Evolutionary conservation across 2,329 filamentous ascomycete species (phyloP), one percentile per base, ranked within the genome.

Genomic region (Phialophora chinensis): DNA sequence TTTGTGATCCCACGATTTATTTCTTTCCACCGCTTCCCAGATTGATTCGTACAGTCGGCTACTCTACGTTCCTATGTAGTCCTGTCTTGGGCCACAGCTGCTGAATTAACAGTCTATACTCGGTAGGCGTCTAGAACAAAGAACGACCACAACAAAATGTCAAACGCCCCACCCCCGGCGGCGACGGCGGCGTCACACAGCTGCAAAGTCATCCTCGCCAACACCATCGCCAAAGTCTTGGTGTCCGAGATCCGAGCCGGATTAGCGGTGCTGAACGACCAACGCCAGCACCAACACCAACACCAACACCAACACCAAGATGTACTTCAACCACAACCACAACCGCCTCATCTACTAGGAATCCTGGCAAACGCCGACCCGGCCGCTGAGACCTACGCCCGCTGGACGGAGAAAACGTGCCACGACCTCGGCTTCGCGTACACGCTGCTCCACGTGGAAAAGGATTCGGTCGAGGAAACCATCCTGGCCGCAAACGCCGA

Each of bases 341-440:
- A 31, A 10, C 38, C 38, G 38, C 38, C 95, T 38, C 89, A 91
- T 68, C 86, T 99, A 61, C 91, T 94, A 53, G 95, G 94, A 66
- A 97, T 97, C 80, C 84, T 99, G 64, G 93, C 94, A 72, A 98
- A 97, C 79, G 86, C 87, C 71, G 95, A 99, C 80, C 92, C 93
- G 33, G 92, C 93, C 47, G 94, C 94, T 35, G 84, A 91, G 73
- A 92, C 96, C 83, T 98, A 99, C 77, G 95, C 95, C 62, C 92
- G 97, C 79, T 97, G 92, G 92, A 97, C 94, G 49, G 91, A 92
- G 79, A 97, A 96, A 85, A 97, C 95, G 3, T 97, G 92, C 79
- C 87, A 89, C 79, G 94, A 98, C 79, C 96, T 64, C 83, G 94
- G 93, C 74, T 97, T 98, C 81, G 85, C 87, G 70, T 99, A 97